Evolutionary conservation across 1,284 basidiomycete species (phyloP).

Genomic region (Ustilago nuda): DNA sequence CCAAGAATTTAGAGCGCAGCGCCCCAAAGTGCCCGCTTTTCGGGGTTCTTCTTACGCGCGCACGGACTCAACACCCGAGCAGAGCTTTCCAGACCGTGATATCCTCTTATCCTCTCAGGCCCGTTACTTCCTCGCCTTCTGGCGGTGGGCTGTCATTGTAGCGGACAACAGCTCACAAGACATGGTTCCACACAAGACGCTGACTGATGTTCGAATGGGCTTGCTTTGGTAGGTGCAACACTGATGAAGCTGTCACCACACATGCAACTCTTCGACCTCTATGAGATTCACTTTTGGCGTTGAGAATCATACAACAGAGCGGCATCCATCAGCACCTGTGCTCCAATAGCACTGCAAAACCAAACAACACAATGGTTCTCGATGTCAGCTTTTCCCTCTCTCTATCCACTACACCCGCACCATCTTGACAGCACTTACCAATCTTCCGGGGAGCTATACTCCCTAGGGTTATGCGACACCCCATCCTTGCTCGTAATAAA

Average conservation of each 20-base stretch:
- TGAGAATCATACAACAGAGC: conserved; percentile 43
- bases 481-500: conserved; percentile 51
- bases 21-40: conserved; percentile 3
- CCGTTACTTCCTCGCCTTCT: no score
- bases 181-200: no score
- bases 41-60: not conserved
- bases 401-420: not conserved
- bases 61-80: conserved; percentile 4
- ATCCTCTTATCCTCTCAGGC: no score
- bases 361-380: not conserved
- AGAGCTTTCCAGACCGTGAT: not conserved
- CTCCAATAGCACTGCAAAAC: conserved; percentile 38
- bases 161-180: no score
- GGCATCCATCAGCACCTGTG: conserved; percentile 51
- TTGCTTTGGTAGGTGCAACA: no score
- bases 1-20: conserved; percentile 6
- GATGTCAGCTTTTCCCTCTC: not conserved
- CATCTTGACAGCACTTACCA: conserved; percentile 23
- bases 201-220: no score
- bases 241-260: not conserved
- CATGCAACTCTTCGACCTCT: not conserved
- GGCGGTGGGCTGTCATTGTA: no score
- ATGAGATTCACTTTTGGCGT: conserved; percentile 8
- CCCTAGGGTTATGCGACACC: conserved; percentile 43
- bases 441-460: conserved; percentile 43